Evolutionary conservation across 148 eudicot species (phyloP).

Genomic region (Selenicereus undatus): DNA sequence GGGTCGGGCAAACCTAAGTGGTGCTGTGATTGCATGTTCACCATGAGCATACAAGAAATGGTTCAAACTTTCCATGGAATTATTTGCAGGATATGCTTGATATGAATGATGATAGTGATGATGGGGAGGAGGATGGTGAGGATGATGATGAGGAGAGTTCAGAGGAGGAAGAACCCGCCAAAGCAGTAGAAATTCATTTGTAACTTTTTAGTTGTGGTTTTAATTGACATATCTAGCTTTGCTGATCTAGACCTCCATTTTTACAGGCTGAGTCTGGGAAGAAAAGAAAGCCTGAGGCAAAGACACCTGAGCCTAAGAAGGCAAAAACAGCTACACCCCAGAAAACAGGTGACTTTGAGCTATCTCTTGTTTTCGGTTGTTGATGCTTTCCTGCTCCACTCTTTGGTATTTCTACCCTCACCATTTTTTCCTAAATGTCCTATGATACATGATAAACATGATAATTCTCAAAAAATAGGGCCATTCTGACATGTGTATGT

Average conservation of each 20-base stretch:
- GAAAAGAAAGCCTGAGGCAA: constrained; percentile 43
- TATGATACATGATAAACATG: no score
- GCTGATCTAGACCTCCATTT: not conserved
- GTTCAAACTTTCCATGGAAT: not conserved
- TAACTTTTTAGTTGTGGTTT: not conserved
- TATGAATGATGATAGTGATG: constrained; percentile 20
- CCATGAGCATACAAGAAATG: not conserved
- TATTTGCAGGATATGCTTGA: constrained; percentile 26
- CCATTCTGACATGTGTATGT: no score
- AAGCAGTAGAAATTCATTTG: constrained; percentile 20
- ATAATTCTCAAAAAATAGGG: no score
- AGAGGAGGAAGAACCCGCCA: constrained; percentile 35
- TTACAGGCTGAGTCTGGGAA: constrained; percentile 32
- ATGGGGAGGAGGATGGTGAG: constrained; percentile 17
- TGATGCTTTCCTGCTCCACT: not conserved
- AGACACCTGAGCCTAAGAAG: constrained; percentile 57
- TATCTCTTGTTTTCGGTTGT: not conserved
- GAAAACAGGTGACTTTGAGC: constrained; percentile 40
- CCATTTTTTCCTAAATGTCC: no score
- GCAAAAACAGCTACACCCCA: constrained; percentile 50
- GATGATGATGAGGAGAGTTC: constrained; percentile 26
- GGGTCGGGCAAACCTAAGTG: not conserved
- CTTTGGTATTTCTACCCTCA: not conserved
- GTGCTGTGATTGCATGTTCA: not conserved
- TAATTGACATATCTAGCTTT: not conserved